These are phyloP conservation scores for Backusella morwellensis DNA, from an alignment of 192 early-diverging fungal genomes.

Conservation along the genomic window DNA sequence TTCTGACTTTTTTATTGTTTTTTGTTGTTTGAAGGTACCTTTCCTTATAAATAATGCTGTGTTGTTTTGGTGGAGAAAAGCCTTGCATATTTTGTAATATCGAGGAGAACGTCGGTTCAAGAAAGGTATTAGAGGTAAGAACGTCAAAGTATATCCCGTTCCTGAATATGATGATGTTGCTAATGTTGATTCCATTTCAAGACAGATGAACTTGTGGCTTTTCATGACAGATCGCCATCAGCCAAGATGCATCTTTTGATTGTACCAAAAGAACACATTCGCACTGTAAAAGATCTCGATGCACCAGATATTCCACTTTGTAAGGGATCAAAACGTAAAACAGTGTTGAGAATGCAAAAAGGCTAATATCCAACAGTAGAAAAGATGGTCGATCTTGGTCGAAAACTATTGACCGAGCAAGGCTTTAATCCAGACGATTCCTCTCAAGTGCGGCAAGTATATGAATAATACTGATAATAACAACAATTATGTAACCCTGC, in stretches of 20 bases:
- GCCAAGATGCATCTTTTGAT: constrained; percentile 42
- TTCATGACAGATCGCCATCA: constrained; percentile 42
- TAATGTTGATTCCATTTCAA: constrained; percentile 2
- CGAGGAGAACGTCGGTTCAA: background rate
- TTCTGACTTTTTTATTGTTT: background rate
- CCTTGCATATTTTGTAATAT: background rate
- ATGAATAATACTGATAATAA: background rate
- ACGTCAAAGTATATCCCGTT: background rate
- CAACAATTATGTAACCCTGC: background rate
- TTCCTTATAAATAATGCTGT: background rate
- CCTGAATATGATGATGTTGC: background rate
- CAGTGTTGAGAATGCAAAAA: background rate
- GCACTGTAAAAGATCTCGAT: constrained; percentile 37
- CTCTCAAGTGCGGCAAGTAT: constrained; percentile 24
- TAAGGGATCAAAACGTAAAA: background rate
- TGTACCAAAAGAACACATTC: constrained; percentile 38
- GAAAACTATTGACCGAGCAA: constrained; percentile 27
- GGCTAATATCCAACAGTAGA: constrained; percentile 14
- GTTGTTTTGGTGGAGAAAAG: constrained; percentile 7
- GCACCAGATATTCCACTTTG: constrained; percentile 24
- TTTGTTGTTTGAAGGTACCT: background rate
- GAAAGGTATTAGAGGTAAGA: background rate
- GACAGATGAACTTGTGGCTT: constrained; percentile 42
- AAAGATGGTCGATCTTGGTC: constrained; percentile 30
- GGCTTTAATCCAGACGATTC: constrained; percentile 1